Base-by-base conservation (phyloP, 2,329 filamentous ascomycete species). In the Fusarium sp. region DNA sequence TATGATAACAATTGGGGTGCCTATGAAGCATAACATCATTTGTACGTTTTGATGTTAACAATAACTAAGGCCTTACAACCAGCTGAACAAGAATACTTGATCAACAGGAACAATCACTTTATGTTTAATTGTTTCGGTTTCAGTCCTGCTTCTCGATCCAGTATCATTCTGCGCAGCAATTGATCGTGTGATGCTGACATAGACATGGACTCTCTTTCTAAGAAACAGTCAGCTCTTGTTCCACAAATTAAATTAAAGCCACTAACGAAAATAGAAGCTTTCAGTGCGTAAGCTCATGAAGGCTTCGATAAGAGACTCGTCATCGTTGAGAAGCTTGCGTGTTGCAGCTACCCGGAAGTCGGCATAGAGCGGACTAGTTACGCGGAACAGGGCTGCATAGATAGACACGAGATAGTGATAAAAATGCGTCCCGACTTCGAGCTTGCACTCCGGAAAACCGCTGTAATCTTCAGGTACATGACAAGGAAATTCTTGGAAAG, bases 331-430 rank as follows among this genome's bases (percentile, higher is more conserved):
- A 10, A 79, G 62, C 62, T 72, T 69, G 38, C 77, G 75, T 36
- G 74, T 78, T 30, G 70, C 60, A 24, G 68, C 66, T 47, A 78
- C 51, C 17, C 77, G 64, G 26, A 79, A 72, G 64, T 79, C 76
- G 55, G 77, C 73, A 58, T 79, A 78, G 42, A 79, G 61, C 38
- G 77, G 77, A 51, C 77, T 78, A 42, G 76, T 79, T 26, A 76
- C 73, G 32, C 77, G 77, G 59, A 78, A 79, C 20, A 79, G 67
- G 26, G 76, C 72, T 24, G 76, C 75, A 39, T 79, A 79, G 38
- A 79, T 78, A 30, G 77, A 78, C 26, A 79, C 75, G 22, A 79
- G 72, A 53, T 78, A 78, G 48, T 78, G 76, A 66, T 79, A 79
- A 51, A 79, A 78, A 55, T 78, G 76, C 8, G 76, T 79, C 30